Evolutionary conservation across 495 filamentous ascomycete genomes (phyloP).

Genomic region (Lasiosphaeris hirsuta): DNA sequence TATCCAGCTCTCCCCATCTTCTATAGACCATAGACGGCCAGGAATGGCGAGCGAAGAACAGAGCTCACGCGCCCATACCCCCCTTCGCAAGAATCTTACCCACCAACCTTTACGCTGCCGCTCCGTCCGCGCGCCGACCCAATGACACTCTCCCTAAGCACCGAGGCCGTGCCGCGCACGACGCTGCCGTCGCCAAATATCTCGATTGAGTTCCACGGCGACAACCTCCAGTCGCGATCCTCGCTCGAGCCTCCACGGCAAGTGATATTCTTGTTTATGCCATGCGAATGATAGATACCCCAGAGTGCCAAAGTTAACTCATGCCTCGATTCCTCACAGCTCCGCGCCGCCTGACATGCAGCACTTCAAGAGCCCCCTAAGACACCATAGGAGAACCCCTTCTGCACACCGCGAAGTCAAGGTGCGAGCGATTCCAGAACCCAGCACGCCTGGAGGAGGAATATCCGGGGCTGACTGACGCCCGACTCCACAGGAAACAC

Average conservation of each 20-base stretch:
- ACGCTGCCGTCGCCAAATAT: constrained; percentile 38
- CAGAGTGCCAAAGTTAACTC: not conserved
- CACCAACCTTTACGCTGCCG: constrained; percentile 17
- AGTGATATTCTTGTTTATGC: constrained; percentile 9
- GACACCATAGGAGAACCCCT: constrained; percentile 72
- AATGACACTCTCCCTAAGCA: constrained; percentile 12
- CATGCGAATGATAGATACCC: too few relatives aligned
- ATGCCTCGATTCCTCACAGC: constrained; percentile 16
- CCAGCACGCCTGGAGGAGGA: not conserved
- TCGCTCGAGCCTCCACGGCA: constrained; percentile 30
- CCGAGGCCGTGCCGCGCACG: constrained; percentile 18
- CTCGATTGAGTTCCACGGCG: constrained; percentile 36
- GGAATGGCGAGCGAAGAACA: too few relatives aligned
- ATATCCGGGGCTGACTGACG: not conserved
- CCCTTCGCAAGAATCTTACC: not conserved
- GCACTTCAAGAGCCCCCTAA: constrained; percentile 58
- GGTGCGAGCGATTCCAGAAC: constrained; percentile 31
- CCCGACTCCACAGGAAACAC: constrained; percentile 64
- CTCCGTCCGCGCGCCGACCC: constrained; percentile 15
- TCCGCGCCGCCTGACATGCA: constrained; percentile 39
- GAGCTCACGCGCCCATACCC: too few relatives aligned
- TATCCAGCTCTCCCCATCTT: too few relatives aligned
- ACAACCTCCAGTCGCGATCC: constrained; percentile 7
- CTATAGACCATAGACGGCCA: too few relatives aligned
- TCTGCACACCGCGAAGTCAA: constrained; percentile 71